Base-by-base conservation (phyloP, 2,329 filamentous ascomycete species). In the Aspergillus texensis region DNA sequence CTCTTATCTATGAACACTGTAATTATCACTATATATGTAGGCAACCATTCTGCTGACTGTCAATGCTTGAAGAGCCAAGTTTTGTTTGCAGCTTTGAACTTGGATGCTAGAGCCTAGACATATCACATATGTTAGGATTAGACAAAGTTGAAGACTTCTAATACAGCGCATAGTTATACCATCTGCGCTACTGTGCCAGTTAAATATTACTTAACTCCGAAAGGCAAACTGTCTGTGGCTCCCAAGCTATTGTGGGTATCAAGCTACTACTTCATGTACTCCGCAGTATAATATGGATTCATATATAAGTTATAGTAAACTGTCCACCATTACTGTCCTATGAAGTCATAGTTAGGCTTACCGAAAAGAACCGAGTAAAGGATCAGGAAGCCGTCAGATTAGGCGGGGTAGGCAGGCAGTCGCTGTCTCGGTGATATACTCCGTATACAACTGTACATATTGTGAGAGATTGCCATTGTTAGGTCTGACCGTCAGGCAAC, bases 401-500 rank as follows among this genome's bases (percentile, higher is more conserved):
- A 24, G 43, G 21, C n/a, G 21, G 43, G n/a, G 43, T 46, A 46
- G 24, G n/a, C 3, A 45, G 36, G 36, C 19, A 8, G 43, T 46
- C 11, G 10, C n/a, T 46, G 43, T 46, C 14, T 43, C n/a, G n/a
- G 21, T 45, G 9, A 21, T 11, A 24, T 43, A 53, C 19, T n/a
- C 11, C 16, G 16, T 53, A n/a, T 32, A 19, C 34, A 39, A 16
- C 21, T 48, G 19, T 59, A 62, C 36, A 46, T 36, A 24, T 16
- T 24, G 24, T 60, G 12, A 26, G 28, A 53, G 28, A 53, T 53
- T 53, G 28, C n/a, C 16, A 54, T 54, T 55, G 52, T 39, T 16
- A 55, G 48, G 48, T 50, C 43, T 52, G 61, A 45, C 61, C 57
- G 43, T 41, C 62, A 64, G 62, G 59, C 62, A 61, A 53, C 55